These are phyloP conservation scores for Thraustotheca clavata DNA, from an alignment of 352 stramenopile genomes.

Conservation along the genomic window DNA sequence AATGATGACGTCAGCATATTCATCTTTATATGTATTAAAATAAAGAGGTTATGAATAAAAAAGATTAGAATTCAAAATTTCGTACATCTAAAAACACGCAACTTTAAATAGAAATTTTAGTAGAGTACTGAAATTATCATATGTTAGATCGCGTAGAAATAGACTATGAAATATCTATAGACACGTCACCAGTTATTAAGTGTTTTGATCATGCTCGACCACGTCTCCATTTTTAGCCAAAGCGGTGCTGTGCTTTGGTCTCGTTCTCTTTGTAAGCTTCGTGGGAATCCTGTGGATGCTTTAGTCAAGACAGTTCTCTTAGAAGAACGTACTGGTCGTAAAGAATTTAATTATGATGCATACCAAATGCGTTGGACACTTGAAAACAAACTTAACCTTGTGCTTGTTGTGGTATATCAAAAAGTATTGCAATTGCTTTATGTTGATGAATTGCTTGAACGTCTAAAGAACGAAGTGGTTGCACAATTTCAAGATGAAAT, in stretches of 20 bases:
- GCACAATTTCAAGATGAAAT: constrained; percentile 67
- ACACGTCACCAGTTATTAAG: neutral
- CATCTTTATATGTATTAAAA: neutral
- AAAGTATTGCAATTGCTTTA: constrained; percentile 88
- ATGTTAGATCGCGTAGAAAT: too few species aligned
- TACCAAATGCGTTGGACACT: constrained; percentile 89
- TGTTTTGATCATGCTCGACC: constrained; percentile 74
- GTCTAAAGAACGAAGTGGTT: constrained; percentile 75
- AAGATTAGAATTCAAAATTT: neutral
- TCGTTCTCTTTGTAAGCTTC: constrained; percentile 79
- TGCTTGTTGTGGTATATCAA: constrained; percentile 90
- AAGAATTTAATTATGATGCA: constrained; percentile 73
- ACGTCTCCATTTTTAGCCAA: constrained; percentile 90
- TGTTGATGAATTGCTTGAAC: constrained; percentile 86
- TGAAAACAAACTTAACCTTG: constrained; percentile 87
- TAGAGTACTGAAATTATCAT: too few species aligned
- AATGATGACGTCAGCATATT: neutral
- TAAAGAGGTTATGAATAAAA: neutral
- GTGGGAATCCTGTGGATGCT: constrained; percentile 75
- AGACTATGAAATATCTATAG: too few species aligned
- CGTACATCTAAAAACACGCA: too few species aligned
- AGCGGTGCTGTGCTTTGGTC: constrained; percentile 87
- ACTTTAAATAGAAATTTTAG: too few species aligned
- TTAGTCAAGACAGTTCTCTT: constrained; percentile 87
- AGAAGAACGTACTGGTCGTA: constrained; percentile 79